Percentiles rank a stretch among this genome's conserved stretches.
These are phyloP conservation scores for Phytomonas sp. DNA, from an alignment of 208 protist species.

Conservation along the genomic window DNA sequence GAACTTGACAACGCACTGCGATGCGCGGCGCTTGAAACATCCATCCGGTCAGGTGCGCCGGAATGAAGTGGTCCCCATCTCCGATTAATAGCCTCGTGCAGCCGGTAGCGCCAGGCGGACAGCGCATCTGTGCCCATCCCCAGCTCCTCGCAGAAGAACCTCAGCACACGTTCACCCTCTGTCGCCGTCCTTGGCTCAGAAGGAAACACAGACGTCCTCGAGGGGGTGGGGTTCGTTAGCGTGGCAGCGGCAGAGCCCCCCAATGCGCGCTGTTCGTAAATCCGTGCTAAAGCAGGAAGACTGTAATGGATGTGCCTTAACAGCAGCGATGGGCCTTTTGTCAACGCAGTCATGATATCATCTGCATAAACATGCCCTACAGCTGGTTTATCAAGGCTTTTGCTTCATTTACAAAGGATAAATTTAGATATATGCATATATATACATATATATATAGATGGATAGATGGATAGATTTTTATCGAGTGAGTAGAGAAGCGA, in stretches of 20 bases:
- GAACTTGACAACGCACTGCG: background rate
- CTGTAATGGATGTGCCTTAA: constrained; percentile 55
- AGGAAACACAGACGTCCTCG: constrained; percentile 14
- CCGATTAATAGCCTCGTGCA: constrained; percentile 12
- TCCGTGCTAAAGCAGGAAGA: constrained; percentile 33
- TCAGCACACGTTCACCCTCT: constrained; percentile 37
- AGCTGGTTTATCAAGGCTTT: constrained; percentile 10
- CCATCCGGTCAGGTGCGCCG: constrained; percentile 7
- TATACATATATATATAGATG: background rate
- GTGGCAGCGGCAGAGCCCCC: background rate
- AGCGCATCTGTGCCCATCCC: constrained; percentile 42
- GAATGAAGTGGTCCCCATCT: constrained; percentile 20
- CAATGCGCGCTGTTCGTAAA: constrained; percentile 18
- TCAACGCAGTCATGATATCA: background rate
- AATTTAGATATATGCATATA: constrained; percentile 11
- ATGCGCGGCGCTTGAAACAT: constrained; percentile 4
- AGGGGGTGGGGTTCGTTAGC: background rate
- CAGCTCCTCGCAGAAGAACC: constrained; percentile 59
- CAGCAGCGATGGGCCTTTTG: constrained; percentile 26
- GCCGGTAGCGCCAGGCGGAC: constrained; percentile 32
- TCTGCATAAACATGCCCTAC: background rate
- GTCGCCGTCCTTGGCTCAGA: constrained; percentile 17
- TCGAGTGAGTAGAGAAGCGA: background rate
- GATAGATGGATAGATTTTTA: background rate
- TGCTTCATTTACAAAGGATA: constrained; percentile 10